Evolutionary conservation across 2,329 filamentous ascomycete genomes (phyloP), one percentile per base, ranked within the genome.

Genomic region (Talaromyces verruculosus): DNA sequence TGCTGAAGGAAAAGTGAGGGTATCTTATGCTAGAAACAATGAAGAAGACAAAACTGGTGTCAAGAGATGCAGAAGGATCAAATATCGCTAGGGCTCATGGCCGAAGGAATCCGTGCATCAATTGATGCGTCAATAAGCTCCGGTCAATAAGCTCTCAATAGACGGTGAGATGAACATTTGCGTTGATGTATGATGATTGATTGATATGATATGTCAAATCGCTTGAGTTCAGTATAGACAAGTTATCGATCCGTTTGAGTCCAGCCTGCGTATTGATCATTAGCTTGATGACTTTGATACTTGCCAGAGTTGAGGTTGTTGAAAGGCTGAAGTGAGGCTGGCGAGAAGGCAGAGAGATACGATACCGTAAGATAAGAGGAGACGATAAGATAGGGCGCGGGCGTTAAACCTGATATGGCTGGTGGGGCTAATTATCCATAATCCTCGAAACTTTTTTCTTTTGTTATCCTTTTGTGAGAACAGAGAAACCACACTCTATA

Each of bases 141-240:
- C 35, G n/a, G 25, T 63, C 61, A 63, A 63, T 63, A 63, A 63
- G 17, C 61, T 33, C 35, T 63, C 47, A 63, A 63, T 57, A 57
- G 30, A 43, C 47, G 35, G 43, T 15, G 43, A 25, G 41, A 61
- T 62, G 19, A 15, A 37, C n/a, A 3, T 15, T 15, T 57, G 53
- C 33, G 33, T 39, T 22, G 53, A 25, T 39, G 6, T 39, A 37
- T 19, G n/a, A 55, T 19, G 30, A 11, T 7, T 5, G 6, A 22
- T 17, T 17, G 19, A 19, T 13, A 33, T 17, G 19, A 19, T 13
- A 33, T n/a, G 3, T 19, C 13, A 45, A 15, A 5, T 25, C 10
- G 15, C 8, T 33, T 19, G 7, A n/a, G 5, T 19, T 19, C 30
- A 22, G 11, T 17, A 22, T 4, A 37, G 5, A 1, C 5, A 5